Percentiles rank a stretch among this genome's conserved stretches.
Conservation (phyloP, 2,329 filamentous ascomycete genomes). For the Cladosporium austrohemisphaericum region DNA sequence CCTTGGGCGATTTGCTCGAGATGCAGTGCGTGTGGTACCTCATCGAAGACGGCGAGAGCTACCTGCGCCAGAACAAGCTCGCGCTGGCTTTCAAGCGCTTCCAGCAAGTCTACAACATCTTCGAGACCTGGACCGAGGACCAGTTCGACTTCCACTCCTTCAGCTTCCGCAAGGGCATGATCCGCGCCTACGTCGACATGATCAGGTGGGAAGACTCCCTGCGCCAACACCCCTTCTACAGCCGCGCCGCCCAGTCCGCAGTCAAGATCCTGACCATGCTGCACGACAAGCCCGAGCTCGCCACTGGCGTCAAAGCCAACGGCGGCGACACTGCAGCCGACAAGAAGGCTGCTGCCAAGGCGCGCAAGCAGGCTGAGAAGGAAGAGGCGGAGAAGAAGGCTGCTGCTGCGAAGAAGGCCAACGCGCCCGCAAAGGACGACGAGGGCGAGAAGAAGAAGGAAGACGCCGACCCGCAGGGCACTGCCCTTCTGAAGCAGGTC, state of each 20-base stretch:
- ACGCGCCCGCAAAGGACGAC: slow-evolving; percentile 52
- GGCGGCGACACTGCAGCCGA: slow-evolving; percentile 77
- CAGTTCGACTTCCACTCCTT: slow-evolving; percentile 99
- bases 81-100: slow-evolving; percentile 90
- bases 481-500: slow-evolving; percentile 59
- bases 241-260: slow-evolving; percentile 75
- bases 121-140: slow-evolving; percentile 96
- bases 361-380: slow-evolving; percentile 72
- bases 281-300: slow-evolving; percentile 67
- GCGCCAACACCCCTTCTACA: slow-evolving; percentile 89
- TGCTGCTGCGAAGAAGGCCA: slow-evolving; percentile 45
- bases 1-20: slow-evolving; percentile 85
- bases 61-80: slow-evolving; percentile 74
- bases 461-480: slow-evolving; percentile 81
- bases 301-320: slow-evolving; percentile 67
- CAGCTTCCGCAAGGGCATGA: slow-evolving; percentile 92
- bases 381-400: slow-evolving; percentile 75
- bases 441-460: slow-evolving; percentile 71
- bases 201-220: slow-evolving; percentile 91
- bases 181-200: slow-evolving; percentile 93
- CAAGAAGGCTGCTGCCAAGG: slow-evolving; percentile 65
- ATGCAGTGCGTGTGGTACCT: slow-evolving; percentile 99
- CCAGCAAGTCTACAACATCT: slow-evolving; percentile 83
- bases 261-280: slow-evolving; percentile 76
- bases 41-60: slow-evolving; percentile 90